Percentiles rank a stretch among this genome's conserved stretches.
Conservation (phyloP, 306 rosid genomes). For the Quillaja saponaria region DNA sequence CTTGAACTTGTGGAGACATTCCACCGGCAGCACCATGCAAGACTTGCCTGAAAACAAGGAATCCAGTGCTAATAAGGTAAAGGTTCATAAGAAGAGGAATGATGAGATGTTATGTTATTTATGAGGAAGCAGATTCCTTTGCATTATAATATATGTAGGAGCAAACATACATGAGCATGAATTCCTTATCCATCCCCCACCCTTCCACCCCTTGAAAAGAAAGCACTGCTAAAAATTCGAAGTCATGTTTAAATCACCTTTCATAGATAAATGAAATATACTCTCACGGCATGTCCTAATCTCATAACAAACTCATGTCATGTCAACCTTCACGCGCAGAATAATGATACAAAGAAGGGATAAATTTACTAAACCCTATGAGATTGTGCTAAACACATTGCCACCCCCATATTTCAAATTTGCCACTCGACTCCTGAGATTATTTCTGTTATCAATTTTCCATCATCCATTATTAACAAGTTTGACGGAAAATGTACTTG, state of each 20-base stretch:
- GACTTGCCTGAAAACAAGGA: conserved; percentile 73
- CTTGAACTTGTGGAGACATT: conserved; percentile 94
- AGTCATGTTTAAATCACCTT: background rate
- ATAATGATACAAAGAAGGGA: no score
- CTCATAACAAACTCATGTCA: conserved; percentile 18
- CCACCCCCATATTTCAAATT: no score
- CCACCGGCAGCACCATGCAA: conserved; percentile 84
- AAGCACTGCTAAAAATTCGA: background rate
- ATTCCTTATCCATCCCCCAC: background rate
- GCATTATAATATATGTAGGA: conserved; percentile 18
- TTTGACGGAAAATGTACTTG: no score
- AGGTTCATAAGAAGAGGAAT: conserved; percentile 25
- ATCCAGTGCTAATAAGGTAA: conserved; percentile 23
- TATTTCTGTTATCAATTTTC: no score
- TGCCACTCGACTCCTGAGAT: no score
- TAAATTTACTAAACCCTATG: no score
- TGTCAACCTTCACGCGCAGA: conserved; percentile 3
- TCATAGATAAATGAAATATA: conserved; percentile 4
- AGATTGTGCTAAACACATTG: no score
- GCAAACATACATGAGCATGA: conserved; percentile 12
- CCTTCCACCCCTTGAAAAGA: conserved; percentile 11
- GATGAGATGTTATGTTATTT: conserved; percentile 22
- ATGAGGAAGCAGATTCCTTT: background rate
- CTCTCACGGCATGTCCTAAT: conserved; percentile 2
- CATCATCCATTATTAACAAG: no score